Base-by-base conservation (phyloP, 2,329 filamentous ascomycete genomes). In the Aureobasidium subglaciale region DNA sequence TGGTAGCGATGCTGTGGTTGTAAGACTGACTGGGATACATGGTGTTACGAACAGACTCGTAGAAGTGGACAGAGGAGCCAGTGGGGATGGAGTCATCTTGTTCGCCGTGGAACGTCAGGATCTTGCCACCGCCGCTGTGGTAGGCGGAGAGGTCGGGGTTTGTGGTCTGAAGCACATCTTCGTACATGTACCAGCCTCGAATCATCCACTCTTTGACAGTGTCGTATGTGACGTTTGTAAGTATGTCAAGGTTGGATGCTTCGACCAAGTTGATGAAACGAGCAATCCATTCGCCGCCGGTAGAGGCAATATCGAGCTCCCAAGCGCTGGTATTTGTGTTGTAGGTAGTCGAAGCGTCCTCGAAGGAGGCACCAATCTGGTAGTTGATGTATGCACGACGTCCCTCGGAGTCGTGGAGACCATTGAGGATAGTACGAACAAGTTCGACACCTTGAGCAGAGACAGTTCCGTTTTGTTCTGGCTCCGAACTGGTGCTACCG, bases 51-150 rank as follows among this genome's bases (percentile, higher is more conserved):
- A 82, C 78, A 2, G 76, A 75, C 54, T 81, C 71, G 65, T 72
- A 76, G 69, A 80, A 83, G 62, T 73, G 77, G 0, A 79, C 72
- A 0, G 77, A 80, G 0, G 77, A 79, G 5, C 70, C 77, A 1
- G 79, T 65, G 1, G 78, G 78, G 59, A 83, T 68, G 8, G 71
- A 74, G 10, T 70, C 65, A 63, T 82, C 80, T 0, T 74, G 75
- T 64, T 82, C 78, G 48, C 78, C 78, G 66, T 82, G 79, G 68
- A 74, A 79, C 64, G 81, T 78, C 13, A 82, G 66, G 3, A 82
- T 65, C 64, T 82, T 82, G 41, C 77, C 78, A 18, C 79, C 79
- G 0, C 69, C 62, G 4, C 67, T 56, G 30, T 77, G 68, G 69
- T 80, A 80, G 5, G 68, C 60, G 1, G 73, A 76, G 0, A 82